phyloP scores from a whole-genome alignment of 768 basidiomycete genomes.

The Rhizopogon vesiculosus region DNA sequence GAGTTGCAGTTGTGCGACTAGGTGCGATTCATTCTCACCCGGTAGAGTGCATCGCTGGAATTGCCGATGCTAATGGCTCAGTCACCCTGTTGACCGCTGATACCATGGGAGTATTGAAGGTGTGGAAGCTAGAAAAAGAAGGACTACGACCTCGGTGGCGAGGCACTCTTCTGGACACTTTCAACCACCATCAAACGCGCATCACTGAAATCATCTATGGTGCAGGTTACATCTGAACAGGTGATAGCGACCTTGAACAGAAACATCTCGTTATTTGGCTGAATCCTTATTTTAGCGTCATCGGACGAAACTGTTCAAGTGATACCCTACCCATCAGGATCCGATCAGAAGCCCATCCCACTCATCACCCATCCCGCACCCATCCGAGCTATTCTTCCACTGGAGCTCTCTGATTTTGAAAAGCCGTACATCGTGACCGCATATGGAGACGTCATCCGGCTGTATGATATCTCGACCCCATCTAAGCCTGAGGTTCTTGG shows the following conservation, averaged over 20 bases:
- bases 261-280: too few species aligned
- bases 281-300: conserved; percentile 53
- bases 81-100: conserved; percentile 77
- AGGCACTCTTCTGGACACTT: conserved; percentile 46
- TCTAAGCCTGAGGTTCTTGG: conserved; percentile 68
- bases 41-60: conserved; percentile 72
- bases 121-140: conserved; percentile 61
- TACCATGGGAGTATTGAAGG: conserved; percentile 85
- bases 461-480: conserved; percentile 70
- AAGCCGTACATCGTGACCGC: conserved; percentile 81
- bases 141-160: conserved; percentile 43
- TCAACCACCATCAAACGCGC: conserved; percentile 74
- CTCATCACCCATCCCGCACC: conserved; percentile 57
- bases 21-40: conserved; percentile 94
- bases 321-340: conserved; percentile 36
- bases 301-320: conserved; percentile 82
- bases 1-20: neutral
- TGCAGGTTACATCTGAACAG: conserved; percentile 83
- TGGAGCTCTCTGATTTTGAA: conserved; percentile 54
- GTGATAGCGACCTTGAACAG: too few species aligned
- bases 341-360: conserved; percentile 35
- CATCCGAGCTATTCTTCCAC: conserved; percentile 71
- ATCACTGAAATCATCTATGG: conserved; percentile 70
- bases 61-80: conserved; percentile 37
- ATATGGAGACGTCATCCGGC: conserved; percentile 75